These are phyloP conservation scores for Plantago rigida DNA, from an alignment of 305 asterid species.

Conservation along the genomic window DNA sequence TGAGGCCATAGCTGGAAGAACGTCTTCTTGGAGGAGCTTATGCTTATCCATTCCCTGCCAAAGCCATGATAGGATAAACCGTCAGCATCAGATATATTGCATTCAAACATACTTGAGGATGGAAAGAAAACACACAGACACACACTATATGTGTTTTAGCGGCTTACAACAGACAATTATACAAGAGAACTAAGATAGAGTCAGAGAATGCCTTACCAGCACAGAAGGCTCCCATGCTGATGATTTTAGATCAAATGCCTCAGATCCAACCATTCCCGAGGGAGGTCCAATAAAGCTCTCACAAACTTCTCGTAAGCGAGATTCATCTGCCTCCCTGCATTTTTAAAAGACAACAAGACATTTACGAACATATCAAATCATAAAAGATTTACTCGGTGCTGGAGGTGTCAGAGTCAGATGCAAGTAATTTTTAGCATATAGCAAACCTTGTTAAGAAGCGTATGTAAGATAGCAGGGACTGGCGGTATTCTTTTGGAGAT, in stretches of 20 bases:
- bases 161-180: background rate
- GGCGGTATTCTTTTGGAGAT: constrained; percentile 80
- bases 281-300: constrained; percentile 99
- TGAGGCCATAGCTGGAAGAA: constrained; percentile 96
- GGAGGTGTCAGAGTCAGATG: background rate
- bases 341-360: constrained; percentile 9
- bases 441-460: constrained; percentile 85
- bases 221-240: constrained; percentile 70
- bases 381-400: background rate
- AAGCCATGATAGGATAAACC: background rate
- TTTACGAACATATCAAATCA: background rate
- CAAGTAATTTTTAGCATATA: constrained; percentile 8
- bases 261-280: constrained; percentile 57
- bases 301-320: constrained; percentile 86
- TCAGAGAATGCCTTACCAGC: constrained; percentile 48
- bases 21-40: constrained; percentile 81
- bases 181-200: constrained; percentile 9
- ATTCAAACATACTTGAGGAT: background rate
- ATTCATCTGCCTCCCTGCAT: constrained; percentile 83
- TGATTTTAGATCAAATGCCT: constrained; percentile 32
- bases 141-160: no score
- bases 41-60: constrained; percentile 83
- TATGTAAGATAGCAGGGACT: constrained; percentile 71
- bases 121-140: no score
- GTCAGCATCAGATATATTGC: background rate